Evolutionary conservation across 192 early-diverging fungal genomes (phyloP).

Genomic region (Podila epicladia): DNA sequence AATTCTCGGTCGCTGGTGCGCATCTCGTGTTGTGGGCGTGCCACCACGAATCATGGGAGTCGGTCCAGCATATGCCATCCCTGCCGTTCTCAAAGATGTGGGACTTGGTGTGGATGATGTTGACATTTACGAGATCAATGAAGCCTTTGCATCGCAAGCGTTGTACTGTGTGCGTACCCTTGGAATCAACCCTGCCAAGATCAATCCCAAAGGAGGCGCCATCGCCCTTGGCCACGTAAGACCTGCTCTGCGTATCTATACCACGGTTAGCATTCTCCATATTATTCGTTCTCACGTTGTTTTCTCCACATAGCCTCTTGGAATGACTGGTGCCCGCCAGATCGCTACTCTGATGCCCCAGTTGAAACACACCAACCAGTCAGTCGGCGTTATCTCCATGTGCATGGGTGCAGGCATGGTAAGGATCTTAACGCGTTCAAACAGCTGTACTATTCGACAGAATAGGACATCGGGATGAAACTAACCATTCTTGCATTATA

Average conservation of each 20-base stretch:
- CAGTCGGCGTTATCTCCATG: conserved; percentile 89
- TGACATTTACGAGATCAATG: conserved; percentile 92
- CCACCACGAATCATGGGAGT: conserved; percentile 97
- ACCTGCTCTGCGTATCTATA: conserved; percentile 40
- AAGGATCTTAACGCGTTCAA: background rate
- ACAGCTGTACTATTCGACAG: no score
- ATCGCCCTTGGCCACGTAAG: conserved; percentile 91
- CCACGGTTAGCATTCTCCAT: background rate
- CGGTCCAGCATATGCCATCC: conserved; percentile 94
- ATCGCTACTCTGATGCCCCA: conserved; percentile 92
- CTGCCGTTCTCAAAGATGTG: conserved; percentile 83
- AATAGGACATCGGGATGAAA: background rate
- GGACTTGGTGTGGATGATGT: conserved; percentile 80
- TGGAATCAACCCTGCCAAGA: conserved; percentile 82
- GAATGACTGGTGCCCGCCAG: conserved; percentile 93
- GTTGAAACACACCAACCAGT: conserved; percentile 83
- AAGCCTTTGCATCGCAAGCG: conserved; percentile 96
- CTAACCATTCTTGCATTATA: background rate
- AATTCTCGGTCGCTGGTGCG: conserved; percentile 84
- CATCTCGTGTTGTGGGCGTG: conserved; percentile 87
- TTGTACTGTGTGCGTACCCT: conserved; percentile 90
- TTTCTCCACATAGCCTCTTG: conserved; percentile 61
- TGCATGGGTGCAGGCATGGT: conserved; percentile 89
- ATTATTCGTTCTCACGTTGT: background rate
- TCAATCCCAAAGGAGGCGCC: conserved; percentile 98